phyloP scores from a whole-genome alignment of 208 protist genomes.

The Trypanosoma cruzi region DNA sequence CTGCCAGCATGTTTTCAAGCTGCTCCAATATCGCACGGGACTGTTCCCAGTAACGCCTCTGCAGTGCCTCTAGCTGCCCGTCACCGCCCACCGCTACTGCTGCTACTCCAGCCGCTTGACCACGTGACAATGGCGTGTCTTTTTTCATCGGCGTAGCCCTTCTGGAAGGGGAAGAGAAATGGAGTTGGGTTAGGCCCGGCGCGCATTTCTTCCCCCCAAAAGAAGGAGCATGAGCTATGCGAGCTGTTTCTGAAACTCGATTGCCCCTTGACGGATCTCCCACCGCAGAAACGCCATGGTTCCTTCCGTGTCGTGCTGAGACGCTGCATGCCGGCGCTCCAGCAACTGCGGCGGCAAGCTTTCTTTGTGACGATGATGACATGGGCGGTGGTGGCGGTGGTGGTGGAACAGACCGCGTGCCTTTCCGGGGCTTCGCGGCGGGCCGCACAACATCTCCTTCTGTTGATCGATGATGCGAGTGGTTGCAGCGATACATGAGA shows the following conservation, averaged over 20 bases:
- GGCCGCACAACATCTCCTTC: not conserved
- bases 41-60: constrained; percentile 43
- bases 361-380: constrained; percentile 1
- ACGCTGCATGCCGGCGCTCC: not conserved
- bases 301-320: not conserved
- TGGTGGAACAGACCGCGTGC: constrained; percentile 7
- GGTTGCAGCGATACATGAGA: constrained; percentile 17
- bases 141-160: not conserved
- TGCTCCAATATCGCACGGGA: constrained; percentile 47
- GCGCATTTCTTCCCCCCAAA: not conserved
- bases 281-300: not conserved
- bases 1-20: constrained; percentile 41
- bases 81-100: not conserved
- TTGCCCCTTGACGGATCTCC: not conserved
- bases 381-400: not conserved
- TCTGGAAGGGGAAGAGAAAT: not conserved
- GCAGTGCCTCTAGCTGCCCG: constrained; percentile 19
- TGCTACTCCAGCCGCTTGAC: not conserved
- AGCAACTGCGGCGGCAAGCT: not conserved
- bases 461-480: not conserved
- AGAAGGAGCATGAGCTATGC: not conserved
- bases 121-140: not conserved
- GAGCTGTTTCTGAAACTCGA: not conserved
- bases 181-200: not conserved
- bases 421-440: not conserved